These are phyloP conservation scores for Ampelomyces quisqualis DNA, from an alignment of 2,329 filamentous ascomycete genomes.

Conservation along the genomic window DNA sequence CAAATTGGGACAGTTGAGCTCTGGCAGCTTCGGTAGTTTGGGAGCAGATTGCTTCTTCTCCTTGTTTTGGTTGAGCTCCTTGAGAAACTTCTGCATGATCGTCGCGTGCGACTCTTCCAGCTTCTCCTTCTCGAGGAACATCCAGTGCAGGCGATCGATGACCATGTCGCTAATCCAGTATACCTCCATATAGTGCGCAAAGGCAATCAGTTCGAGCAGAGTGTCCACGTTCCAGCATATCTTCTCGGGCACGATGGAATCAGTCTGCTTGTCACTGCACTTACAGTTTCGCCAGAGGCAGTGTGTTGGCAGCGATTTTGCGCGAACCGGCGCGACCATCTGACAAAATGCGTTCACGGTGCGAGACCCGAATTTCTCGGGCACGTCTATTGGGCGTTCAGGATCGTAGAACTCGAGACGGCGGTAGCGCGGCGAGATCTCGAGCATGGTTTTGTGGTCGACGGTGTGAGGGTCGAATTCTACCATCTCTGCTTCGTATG, in stretches of 20 bases:
- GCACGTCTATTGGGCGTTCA: background rate
- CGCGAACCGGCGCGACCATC: slow-evolving; percentile 1
- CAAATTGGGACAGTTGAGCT: background rate
- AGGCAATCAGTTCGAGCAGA: background rate
- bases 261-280: no score
- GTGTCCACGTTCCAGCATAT: background rate
- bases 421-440: background rate
- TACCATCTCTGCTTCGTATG: background rate
- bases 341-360: slow-evolving; percentile 7
- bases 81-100: no score
- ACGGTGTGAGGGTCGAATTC: background rate
- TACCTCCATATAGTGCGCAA: background rate
- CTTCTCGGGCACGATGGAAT: background rate
- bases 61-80: background rate
- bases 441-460: background rate
- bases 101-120: background rate
- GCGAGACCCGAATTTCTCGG: background rate
- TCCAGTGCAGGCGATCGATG: slow-evolving; percentile 1
- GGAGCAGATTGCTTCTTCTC: background rate
- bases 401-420: background rate
- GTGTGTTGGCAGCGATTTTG: slow-evolving; percentile 4
- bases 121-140: background rate
- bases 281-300: no score
- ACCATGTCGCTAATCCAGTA: slow-evolving; percentile 1
- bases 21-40: background rate